These are phyloP conservation scores for Lasiosphaeriaceae sp. DNA, from an alignment of 495 filamentous ascomycete genomes.

Conservation along the genomic window DNA sequence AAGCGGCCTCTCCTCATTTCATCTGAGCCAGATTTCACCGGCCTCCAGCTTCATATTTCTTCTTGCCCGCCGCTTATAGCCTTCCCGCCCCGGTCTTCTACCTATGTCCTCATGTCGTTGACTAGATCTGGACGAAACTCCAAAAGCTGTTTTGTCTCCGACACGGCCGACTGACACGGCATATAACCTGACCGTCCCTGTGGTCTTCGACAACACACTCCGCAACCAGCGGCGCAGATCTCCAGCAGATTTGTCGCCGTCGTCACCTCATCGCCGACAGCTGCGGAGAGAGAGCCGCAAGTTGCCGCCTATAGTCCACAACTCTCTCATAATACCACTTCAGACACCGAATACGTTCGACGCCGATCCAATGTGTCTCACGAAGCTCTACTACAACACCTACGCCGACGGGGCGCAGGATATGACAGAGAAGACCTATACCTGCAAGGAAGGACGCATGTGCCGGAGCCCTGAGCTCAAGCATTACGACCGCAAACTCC, in stretches of 20 bases:
- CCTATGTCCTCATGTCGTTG: conserved; percentile 44
- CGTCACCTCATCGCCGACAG: conserved; percentile 4
- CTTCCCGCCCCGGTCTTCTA: conserved; percentile 3
- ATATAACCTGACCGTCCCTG: conserved; percentile 8
- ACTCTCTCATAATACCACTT: conserved; percentile 17
- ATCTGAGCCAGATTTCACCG: conserved; percentile 2
- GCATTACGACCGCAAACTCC: conserved; percentile 23
- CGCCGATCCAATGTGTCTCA: conserved; percentile 40
- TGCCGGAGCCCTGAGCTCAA: conserved; percentile 23
- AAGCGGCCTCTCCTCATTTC: neutral
- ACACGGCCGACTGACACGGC: conserved; percentile 40
- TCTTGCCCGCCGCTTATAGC: conserved; percentile 5
- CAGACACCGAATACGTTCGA: conserved; percentile 15
- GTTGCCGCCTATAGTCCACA: conserved; percentile 14
- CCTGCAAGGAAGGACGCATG: conserved; percentile 24
- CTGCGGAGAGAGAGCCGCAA: conserved; percentile 8
- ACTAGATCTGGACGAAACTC: conserved; percentile 27
- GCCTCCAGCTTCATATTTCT: conserved; percentile 9
- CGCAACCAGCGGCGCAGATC: conserved; percentile 21
- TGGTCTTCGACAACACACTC: conserved; percentile 30
- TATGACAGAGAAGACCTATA: conserved; percentile 25
- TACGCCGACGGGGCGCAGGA: conserved; percentile 28
- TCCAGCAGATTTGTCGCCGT: conserved; percentile 13
- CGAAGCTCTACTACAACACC: conserved; percentile 35
- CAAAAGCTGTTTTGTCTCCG: conserved; percentile 34